Percentiles rank a stretch among this genome's conserved stretches.
Conservation (phyloP, 768 basidiomycete genomes). For the Collybiopsis confluens region DNA sequence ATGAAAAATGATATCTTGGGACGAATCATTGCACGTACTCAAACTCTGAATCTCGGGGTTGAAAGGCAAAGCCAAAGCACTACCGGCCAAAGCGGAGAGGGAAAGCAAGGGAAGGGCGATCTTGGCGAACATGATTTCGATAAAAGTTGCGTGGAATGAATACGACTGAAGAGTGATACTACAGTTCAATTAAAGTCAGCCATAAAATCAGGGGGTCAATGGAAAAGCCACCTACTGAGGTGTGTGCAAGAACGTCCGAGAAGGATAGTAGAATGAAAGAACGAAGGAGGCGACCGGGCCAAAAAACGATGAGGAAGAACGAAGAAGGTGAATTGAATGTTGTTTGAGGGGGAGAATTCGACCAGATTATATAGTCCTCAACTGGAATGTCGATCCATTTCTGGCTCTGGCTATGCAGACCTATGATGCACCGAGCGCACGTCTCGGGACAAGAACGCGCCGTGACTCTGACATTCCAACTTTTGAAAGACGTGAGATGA, state of each 20-base stretch:
- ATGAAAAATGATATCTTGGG: too few species aligned
- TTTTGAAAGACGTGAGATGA: too few species aligned
- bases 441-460: too few species aligned
- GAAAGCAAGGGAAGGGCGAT: constrained; percentile 28
- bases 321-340: background rate
- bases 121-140: constrained; percentile 33
- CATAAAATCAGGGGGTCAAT: background rate
- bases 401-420: too few species aligned
- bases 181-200: too few species aligned
- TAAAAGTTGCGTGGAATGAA: background rate
- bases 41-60: constrained; percentile 20
- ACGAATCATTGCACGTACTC: constrained; percentile 17
- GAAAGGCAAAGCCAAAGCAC: constrained; percentile 25
- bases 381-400: background rate
- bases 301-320: background rate
- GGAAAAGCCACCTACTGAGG: background rate
- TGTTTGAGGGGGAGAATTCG: background rate
- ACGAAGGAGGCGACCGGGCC: background rate
- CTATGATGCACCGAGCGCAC: too few species aligned
- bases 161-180: too few species aligned
- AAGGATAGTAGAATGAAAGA: background rate
- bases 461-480: too few species aligned
- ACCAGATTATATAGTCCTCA: background rate
- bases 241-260: background rate
- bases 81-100: constrained; percentile 25